Evolutionary conservation across 2,329 filamentous ascomycete species (phyloP), one percentile per base, ranked within the genome.

Genomic region (Colletotrichum tanaceti): DNA sequence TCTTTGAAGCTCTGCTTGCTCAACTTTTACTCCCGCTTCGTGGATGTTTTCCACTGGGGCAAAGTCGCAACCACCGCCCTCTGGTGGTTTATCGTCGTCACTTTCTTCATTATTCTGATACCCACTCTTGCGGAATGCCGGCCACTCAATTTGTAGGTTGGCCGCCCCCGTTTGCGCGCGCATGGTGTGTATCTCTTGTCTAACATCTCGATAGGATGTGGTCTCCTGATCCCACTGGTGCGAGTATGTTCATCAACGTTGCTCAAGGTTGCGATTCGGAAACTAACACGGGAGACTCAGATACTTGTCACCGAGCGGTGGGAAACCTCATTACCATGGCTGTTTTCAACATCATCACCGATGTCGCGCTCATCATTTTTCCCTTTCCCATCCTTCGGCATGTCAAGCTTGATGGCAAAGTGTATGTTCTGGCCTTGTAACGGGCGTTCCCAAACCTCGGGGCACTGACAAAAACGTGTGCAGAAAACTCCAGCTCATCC

Each of bases 11-110:
- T 77, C 9, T 75, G 73, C 47, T 39, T 77, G 22, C 65, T 77
- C 44, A 71, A 72, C 32, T 77, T 77, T 58, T 77, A 77, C 64
- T 74, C 75, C 0, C 76, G 76, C 22, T 77, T 77, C 54, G 71
- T 77, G 32, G 58, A 75, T 55, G 39, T 66, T 13, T 67, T 73
- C 16, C 57, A 65, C 9, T 73, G 72, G 70, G 76, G 76, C 14
- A 73, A 72, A 28, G 4, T 58, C 9, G 74, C 71, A 24, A 71
- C 71, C 1, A 63, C 64, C 9, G 65, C 65, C 4, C 63, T 76
- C 0, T 76, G 75, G 73, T 73, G 65, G 67, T 72, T 76, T 35
- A 74, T 77, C n/a, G 70, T 73, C 44, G 28, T 72, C n/a, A 74
- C 71, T 0, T 77, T 75, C 43, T 41, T 76, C 20, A 72, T 72